phyloP scores from a whole-genome alignment of 2,329 filamentous ascomycete genomes.

The Anisogramma anomala region DNA sequence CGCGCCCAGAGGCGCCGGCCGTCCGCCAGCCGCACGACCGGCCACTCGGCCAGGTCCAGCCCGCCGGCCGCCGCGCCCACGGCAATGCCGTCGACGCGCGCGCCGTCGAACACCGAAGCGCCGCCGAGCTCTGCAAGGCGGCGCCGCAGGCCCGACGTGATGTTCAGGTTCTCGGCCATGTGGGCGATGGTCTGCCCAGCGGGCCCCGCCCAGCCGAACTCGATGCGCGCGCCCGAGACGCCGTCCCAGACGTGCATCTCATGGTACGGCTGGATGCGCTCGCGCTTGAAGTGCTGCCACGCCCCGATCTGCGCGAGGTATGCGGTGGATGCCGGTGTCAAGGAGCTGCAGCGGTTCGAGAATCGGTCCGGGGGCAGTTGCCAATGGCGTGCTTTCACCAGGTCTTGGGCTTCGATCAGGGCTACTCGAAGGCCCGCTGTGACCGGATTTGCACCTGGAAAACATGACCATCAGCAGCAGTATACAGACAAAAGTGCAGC shows the following conservation, averaged over 20 bases:
- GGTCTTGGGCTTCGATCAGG: conserved; percentile 80
- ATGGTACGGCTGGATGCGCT: conserved; percentile 75
- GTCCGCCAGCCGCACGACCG: conserved; percentile 61
- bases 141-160: conserved; percentile 65
- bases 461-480: background rate
- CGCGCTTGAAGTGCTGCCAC: conserved; percentile 63
- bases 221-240: conserved; percentile 72
- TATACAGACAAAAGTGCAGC: background rate
- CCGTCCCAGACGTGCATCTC: conserved; percentile 99
- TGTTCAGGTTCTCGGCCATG: conserved; percentile 91
- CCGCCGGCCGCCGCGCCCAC: conserved; percentile 59
- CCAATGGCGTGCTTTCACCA: conserved; percentile 57
- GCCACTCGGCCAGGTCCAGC: conserved; percentile 76
- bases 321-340: conserved; percentile 77
- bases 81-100: conserved; percentile 67
- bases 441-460: conserved; percentile 58
- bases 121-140: conserved; percentile 58
- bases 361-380: conserved; percentile 56
- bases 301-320: conserved; percentile 77
- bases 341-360: conserved; percentile 90
- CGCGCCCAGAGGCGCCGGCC: conserved; percentile 63
- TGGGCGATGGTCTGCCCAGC: conserved; percentile 65
- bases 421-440: conserved; percentile 74
- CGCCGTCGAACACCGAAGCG: conserved; percentile 62
- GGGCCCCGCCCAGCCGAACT: conserved; percentile 62